These are phyloP conservation scores for Ustilago esculenta DNA, from an alignment of 1,284 basidiomycete genomes.

Conservation along the genomic window DNA sequence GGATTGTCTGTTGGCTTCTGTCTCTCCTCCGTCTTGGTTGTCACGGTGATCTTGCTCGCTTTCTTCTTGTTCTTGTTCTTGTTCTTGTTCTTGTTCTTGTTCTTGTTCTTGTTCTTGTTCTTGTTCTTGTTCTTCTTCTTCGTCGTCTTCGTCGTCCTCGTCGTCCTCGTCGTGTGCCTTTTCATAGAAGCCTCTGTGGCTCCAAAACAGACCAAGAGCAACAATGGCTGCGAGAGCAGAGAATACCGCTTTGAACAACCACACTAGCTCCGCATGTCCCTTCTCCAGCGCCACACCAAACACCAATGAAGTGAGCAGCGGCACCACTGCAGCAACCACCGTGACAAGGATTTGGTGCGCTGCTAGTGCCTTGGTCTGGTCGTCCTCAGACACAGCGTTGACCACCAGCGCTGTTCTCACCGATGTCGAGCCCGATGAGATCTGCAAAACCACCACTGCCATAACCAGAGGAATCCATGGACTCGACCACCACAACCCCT, in stretches of 20 bases:
- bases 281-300: conserved; percentile 49
- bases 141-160: conserved; percentile 3
- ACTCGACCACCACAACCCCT: conserved; percentile 28
- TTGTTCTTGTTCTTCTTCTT: conserved; percentile 8
- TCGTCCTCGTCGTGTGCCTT: conserved; percentile 42
- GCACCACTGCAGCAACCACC: conserved; percentile 49
- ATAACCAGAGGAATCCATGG: conserved; percentile 50
- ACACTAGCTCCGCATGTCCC: conserved; percentile 51
- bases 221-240: conserved; percentile 36
- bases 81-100: no score
- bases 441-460: conserved; percentile 47
- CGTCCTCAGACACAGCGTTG: conserved; percentile 49
- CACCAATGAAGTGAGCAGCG: conserved; percentile 50
- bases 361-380: conserved; percentile 54
- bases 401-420: conserved; percentile 56
- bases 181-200: conserved; percentile 42
- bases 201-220: conserved; percentile 44
- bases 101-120: not conserved
- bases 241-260: conserved; percentile 52
- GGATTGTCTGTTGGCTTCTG: no score
- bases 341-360: conserved; percentile 60
- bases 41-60: no score
- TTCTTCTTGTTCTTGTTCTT: no score
- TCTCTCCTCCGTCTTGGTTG: no score
- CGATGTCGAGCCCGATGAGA: conserved; percentile 52